Base-by-base conservation (phyloP, 2,329 filamentous ascomycete genomes). In the Pseudogymnoascus sp. region DNA sequence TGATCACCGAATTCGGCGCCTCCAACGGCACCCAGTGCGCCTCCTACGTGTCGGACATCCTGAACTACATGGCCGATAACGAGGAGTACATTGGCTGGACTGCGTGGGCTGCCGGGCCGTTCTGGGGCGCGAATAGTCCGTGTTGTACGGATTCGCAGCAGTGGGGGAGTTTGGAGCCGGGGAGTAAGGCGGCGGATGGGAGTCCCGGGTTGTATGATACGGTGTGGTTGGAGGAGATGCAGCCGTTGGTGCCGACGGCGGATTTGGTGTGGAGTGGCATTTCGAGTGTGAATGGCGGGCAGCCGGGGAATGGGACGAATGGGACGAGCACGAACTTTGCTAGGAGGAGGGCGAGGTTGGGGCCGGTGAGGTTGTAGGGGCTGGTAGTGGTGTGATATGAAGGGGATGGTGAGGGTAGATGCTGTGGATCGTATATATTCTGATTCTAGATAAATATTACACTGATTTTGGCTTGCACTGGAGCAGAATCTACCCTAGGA, bases 51-150 rank as follows among this genome's bases (percentile, higher is more conserved):
- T 69, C 70, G 10, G 72, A 74, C 31, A 75, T 79, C 5, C 63
- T 80, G 12, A 74, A 77, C 60, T 78, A 79, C 67, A 79, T 81
- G 74, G 71, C 74, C 27, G 62, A 72, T n/a, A 79, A 80, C 64
- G 70, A 74, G 1, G 75, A 75, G 65, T 80, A 78, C 64, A 79
- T 81, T 52, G 79, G 79, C 2, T 81, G 78, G 79, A 79, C 79
- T 0, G 78, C 78, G 3, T 81, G 78, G 79, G 75, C 78, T 0
- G 79, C 79, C 0, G 79, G 79, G 0, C 79, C 79, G 0, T 74
- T 81, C 48, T 81, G 79, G 79, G 79, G 79, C 1, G 65, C 71
- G 6, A 66, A 71, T 42, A 75, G 73, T 61, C 79, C 75, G 18
- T 75, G 75, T 65, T 80, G 69, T 58, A 73, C 74, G 0, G 76